These are phyloP conservation scores for Gremmenia infestans DNA, from an alignment of 2,329 filamentous ascomycete genomes.

Conservation along the genomic window DNA sequence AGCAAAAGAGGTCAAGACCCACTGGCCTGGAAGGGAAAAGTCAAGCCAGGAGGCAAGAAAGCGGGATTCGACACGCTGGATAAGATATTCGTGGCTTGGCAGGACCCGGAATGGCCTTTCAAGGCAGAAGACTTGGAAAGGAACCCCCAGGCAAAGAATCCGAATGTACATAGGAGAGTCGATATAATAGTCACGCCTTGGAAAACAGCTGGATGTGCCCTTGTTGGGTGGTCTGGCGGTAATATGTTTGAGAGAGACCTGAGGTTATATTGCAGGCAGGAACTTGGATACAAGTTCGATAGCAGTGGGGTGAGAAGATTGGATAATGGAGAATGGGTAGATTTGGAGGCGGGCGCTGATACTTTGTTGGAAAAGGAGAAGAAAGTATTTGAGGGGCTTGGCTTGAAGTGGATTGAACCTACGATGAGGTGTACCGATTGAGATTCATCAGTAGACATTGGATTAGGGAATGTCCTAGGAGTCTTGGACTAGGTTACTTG, in stretches of 20 bases:
- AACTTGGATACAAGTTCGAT: constrained; percentile 78
- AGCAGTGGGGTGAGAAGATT: constrained; percentile 76
- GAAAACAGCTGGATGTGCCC: constrained; percentile 81
- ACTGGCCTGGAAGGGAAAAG: constrained; percentile 46
- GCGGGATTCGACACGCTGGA: constrained; percentile 82
- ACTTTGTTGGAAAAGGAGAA: constrained; percentile 68
- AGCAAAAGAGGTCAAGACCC: constrained; percentile 66
- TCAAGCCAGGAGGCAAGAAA: constrained; percentile 32
- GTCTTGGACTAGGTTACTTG: no score
- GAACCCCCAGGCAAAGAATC: constrained; percentile 46
- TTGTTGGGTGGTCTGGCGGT: constrained; percentile 83
- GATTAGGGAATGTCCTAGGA: not conserved
- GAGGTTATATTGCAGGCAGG: constrained; percentile 69
- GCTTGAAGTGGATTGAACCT: constrained; percentile 61
- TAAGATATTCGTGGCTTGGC: constrained; percentile 91
- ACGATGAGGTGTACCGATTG: constrained; percentile 50
- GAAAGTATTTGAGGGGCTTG: constrained; percentile 73
- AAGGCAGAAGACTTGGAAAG: constrained; percentile 30
- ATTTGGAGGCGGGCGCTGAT: constrained; percentile 59
- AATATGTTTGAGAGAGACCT: constrained; percentile 89
- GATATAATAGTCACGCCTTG: constrained; percentile 90
- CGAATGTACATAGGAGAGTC: constrained; percentile 75
- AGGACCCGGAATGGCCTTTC: constrained; percentile 53
- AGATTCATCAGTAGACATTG: not conserved
- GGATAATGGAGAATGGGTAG: constrained; percentile 61